Evolutionary conservation across 2,329 filamentous ascomycete species (phyloP).

Genomic region (Botrytis byssoidea): DNA sequence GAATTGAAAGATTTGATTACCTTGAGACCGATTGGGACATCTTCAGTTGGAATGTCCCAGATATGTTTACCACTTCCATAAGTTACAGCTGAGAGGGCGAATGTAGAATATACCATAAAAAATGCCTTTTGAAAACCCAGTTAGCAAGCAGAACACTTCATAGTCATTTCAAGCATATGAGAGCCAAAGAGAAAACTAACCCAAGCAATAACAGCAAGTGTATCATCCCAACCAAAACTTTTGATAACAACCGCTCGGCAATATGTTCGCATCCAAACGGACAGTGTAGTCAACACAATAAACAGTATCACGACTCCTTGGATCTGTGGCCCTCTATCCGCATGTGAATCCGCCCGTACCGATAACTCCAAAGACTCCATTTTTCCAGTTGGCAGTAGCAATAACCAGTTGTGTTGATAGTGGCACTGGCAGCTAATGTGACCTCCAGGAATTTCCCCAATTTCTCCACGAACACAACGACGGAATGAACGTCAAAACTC

Average conservation of each 20-base stretch:
- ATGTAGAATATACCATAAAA: conserved; percentile 31
- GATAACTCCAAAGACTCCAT: conserved; percentile 6
- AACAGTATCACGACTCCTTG: conserved; percentile 42
- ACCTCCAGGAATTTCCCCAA: conserved; percentile 8
- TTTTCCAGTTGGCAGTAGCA: background rate
- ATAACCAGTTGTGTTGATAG: background rate
- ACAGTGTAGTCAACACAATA: conserved; percentile 39
- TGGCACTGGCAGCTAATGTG: background rate
- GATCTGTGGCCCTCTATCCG: conserved; percentile 30
- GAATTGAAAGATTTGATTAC: conserved; percentile 19
- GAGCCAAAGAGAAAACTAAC: background rate
- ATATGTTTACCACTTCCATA: conserved; percentile 37
- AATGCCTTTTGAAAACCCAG: conserved; percentile 25
- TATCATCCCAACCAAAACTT: conserved; percentile 35
- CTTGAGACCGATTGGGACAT: conserved; percentile 37
- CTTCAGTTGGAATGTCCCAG: conserved; percentile 24
- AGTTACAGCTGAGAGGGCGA: conserved; percentile 30
- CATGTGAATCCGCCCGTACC: background rate
- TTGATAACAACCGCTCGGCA: conserved; percentile 31
- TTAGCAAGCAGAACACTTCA: background rate
- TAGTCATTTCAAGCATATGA: background rate
- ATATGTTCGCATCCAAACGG: conserved; percentile 31
- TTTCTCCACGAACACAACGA: background rate
- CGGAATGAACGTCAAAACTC: background rate
- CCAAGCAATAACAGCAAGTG: conserved; percentile 19